Percentiles rank a stretch among this genome's conserved stretches.
Evolutionary conservation across 2,329 filamentous ascomycete genomes (phyloP).

Genomic region (Diaporthe vexans): DNA sequence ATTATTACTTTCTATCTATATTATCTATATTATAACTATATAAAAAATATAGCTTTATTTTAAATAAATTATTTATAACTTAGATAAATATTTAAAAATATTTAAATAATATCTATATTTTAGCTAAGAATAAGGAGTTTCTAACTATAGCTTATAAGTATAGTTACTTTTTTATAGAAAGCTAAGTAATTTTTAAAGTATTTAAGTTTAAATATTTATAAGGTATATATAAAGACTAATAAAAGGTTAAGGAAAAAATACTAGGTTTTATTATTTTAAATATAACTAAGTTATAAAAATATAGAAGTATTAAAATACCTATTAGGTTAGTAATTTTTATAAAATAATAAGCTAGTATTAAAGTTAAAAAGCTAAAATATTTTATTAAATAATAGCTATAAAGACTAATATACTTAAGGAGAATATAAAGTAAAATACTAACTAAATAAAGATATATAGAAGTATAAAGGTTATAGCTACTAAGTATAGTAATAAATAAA

Average conservation of each 20-base stretch:
- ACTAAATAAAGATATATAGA: neutral
- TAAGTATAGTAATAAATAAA: neutral
- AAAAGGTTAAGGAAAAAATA: neutral
- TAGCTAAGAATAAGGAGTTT: neutral
- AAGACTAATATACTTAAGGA: neutral
- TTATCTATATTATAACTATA: neutral
- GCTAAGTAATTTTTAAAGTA: neutral
- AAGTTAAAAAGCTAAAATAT: neutral
- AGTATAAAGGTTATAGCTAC: neutral
- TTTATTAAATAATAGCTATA: neutral
- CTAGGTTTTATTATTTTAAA: neutral
- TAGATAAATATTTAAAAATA: neutral
- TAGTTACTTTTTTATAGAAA: neutral
- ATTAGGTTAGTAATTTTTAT: neutral
- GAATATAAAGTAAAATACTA: neutral
- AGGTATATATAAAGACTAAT: neutral
- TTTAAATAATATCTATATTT: neutral
- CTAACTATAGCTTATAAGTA: neutral
- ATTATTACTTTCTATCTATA: neutral
- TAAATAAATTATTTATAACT: neutral
- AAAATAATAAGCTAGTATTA: neutral
- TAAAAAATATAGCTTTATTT: neutral
- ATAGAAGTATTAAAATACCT: neutral
- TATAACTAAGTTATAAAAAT: neutral
- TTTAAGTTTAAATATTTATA: neutral